Evolutionary conservation across 202 grass and related monocot genomes (phyloP), one percentile per base, ranked within the genome.

Genomic region (Panicum virgatum): DNA sequence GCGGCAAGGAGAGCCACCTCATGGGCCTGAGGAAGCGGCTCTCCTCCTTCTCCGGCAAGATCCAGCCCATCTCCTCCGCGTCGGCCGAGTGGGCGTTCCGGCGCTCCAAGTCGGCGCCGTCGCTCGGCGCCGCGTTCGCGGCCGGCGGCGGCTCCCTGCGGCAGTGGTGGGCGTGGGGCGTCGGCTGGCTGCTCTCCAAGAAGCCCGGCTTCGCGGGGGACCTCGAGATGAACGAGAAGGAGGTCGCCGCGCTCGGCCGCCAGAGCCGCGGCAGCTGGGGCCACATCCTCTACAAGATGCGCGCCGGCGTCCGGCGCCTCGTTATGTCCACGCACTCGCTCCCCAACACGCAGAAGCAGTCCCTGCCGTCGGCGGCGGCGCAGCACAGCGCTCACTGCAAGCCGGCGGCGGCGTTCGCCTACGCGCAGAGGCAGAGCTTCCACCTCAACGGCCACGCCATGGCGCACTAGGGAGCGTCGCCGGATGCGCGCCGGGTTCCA

Each of bases 191-290:
- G 38, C 70, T 99, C 16, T 84, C 89, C 68, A 86, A 79, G 81
- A 96, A 92, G 72, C 89, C 91, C 9, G 70, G 58, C 19, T 90
- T 99, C 80, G 81, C 88, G 50, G 66, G 63, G 51, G 97, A 99
- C 85, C 86, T 99, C 32, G 97, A 99, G 83, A 90, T 99, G 97
- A 99, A 96, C 91, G 91, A 94, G 80, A 93, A 96, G 87, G 97
- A 99, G 85, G 90, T 76, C 48, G 85, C 89, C 34, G 72, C 88
- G 52, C 83, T 96, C 30, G 97, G 97, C 3, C 88, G 83, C 66
- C 81, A 88, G 7, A 71, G 84, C 91, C 73, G 54, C 60, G 97
- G 97, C 22, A 96, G 74, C 85, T 90, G 81, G 89, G 86, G 57
- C 9, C 93, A 99, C 67, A 61, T 94, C 83, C 68, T 99, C 83